Evolutionary conservation across 805 yeast species (phyloP).

Genomic region (Candida awuae): DNA sequence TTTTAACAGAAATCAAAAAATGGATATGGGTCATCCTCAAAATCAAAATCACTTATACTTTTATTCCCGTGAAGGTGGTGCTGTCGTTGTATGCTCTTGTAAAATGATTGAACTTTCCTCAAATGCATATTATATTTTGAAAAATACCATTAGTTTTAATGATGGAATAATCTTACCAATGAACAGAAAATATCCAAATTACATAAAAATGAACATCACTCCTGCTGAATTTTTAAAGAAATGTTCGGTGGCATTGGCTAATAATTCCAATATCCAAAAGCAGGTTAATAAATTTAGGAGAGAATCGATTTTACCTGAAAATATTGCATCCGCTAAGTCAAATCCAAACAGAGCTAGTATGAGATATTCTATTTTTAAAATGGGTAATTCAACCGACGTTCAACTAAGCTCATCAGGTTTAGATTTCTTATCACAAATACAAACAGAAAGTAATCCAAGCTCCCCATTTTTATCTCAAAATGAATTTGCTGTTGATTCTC

Average conservation of each 20-base stretch:
- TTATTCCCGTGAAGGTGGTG: slow-evolving; percentile 61
- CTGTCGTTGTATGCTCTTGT: slow-evolving; percentile 26
- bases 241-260: slow-evolving; percentile 56
- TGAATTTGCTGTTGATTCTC: slow-evolving; percentile 18
- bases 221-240: slow-evolving; percentile 52
- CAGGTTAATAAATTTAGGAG: slow-evolving; percentile 19
- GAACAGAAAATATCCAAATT: slow-evolving; percentile 62
- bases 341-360: slow-evolving; percentile 20
- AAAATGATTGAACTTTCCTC: slow-evolving; percentile 47
- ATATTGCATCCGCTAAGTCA: neutral
- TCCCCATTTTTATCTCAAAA: slow-evolving; percentile 26
- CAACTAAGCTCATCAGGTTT: slow-evolving; percentile 42
- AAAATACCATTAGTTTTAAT: slow-evolving; percentile 34
- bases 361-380: slow-evolving; percentile 43
- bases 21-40: neutral
- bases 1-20: neutral
- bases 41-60: slow-evolving; percentile 29
- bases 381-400: slow-evolving; percentile 43
- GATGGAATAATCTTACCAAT: slow-evolving; percentile 58
- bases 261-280: slow-evolving; percentile 27
- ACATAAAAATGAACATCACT: slow-evolving; percentile 45
- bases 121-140: slow-evolving; percentile 44
- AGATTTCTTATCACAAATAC: slow-evolving; percentile 29
- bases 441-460: slow-evolving; percentile 14
- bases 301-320: slow-evolving; percentile 5